Conservation (phyloP, 805 yeast species). For the Metschnikowia similis region DNA sequence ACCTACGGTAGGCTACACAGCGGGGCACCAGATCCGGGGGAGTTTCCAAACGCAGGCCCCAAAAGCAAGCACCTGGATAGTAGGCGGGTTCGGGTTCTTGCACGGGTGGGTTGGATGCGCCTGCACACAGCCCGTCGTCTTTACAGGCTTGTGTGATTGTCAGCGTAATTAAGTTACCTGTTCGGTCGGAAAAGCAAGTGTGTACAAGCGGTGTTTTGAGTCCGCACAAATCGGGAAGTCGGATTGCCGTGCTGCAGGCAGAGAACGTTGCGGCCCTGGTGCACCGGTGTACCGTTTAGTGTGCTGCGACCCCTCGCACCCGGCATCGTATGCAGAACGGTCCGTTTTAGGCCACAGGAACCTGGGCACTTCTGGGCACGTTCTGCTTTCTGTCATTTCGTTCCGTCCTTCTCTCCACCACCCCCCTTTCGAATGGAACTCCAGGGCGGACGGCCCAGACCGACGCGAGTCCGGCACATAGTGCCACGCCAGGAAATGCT, state of each 20-base stretch:
- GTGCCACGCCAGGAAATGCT: too few species aligned
- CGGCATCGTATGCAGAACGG: too few species aligned
- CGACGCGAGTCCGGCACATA: too few species aligned
- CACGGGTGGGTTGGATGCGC: background rate
- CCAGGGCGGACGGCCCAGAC: too few species aligned
- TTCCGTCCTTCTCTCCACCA: too few species aligned
- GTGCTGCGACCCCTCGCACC: background rate
- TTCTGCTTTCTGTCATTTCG: too few species aligned
- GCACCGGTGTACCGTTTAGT: background rate
- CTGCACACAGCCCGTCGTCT: background rate
- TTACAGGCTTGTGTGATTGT: background rate
- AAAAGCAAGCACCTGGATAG: background rate
- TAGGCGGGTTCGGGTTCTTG: background rate
- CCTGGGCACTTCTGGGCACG: too few species aligned
- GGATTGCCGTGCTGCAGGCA: background rate
- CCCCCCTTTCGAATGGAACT: too few species aligned
- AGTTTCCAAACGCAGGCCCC: background rate
- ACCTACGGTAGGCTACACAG: background rate
- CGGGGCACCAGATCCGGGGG: background rate
- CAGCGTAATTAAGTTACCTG: constrained; percentile 2
- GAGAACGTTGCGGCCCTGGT: background rate
- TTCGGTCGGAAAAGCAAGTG: constrained; percentile 2
- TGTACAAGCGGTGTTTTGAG: constrained; percentile 3
- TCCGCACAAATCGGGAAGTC: constrained; percentile 1
- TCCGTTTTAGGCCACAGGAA: too few species aligned